Percentiles rank a stretch among this genome's conserved stretches.
phyloP scores from a whole-genome alignment of 2,329 filamentous ascomycete genomes.

The Dactylellina haptotyla region DNA sequence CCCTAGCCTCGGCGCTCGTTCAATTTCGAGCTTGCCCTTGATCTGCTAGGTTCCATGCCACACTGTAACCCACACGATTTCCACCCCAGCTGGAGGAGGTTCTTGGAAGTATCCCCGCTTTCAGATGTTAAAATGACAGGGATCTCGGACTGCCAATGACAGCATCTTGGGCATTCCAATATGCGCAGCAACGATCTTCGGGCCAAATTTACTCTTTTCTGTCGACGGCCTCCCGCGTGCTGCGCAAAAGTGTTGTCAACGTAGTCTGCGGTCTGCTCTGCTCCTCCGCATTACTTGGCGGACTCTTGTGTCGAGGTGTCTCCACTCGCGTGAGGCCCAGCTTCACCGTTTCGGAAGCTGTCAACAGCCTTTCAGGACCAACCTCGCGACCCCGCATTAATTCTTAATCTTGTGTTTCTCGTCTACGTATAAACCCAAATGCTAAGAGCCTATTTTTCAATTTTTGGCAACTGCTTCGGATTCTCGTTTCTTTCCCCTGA shows the following conservation, averaged over 20 bases:
- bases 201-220: constrained; percentile 11
- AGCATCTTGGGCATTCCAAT: background rate
- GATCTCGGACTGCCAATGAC: constrained; percentile 22
- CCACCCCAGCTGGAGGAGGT: background rate
- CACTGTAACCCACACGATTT: constrained; percentile 42
- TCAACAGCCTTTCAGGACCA: constrained; percentile 2
- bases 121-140: constrained; percentile 52
- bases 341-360: constrained; percentile 42
- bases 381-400: constrained; percentile 41
- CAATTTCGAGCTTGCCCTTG: constrained; percentile 26
- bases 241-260: constrained; percentile 37
- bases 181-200: constrained; percentile 15
- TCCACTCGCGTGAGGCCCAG: constrained; percentile 22
- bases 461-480: constrained; percentile 22
- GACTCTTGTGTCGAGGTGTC: constrained; percentile 13
- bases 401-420: constrained; percentile 16
- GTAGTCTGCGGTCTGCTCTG: constrained; percentile 35
- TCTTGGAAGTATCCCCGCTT: constrained; percentile 42
- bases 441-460: constrained; percentile 32
- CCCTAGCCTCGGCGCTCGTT: constrained; percentile 46
- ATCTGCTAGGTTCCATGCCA: constrained; percentile 32
- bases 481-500: constrained; percentile 7
- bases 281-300: constrained; percentile 41
- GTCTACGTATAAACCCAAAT: constrained; percentile 4
- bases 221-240: background rate